A percentile compares a stretch with the other conserved stretches of the same genome.
Evolutionary conservation across 306 rosid species (phyloP).

Genomic region (Prunus salicina): DNA sequence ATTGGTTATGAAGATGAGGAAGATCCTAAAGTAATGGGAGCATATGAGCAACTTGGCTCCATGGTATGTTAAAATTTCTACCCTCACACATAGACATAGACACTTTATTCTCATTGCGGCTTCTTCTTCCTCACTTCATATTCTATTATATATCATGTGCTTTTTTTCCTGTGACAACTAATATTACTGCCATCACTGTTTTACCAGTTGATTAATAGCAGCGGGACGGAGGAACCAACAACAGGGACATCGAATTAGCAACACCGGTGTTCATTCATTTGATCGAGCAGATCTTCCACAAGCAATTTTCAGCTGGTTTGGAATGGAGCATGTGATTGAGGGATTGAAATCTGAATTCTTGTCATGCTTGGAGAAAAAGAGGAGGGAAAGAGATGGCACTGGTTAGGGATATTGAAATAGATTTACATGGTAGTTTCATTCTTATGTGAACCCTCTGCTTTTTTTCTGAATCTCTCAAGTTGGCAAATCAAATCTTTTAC

Average conservation of each 20-base stretch:
- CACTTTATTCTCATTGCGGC: neutral
- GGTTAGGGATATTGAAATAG: too few relatives aligned
- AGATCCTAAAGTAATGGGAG: slow-evolving; percentile 87
- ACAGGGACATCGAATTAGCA: slow-evolving; percentile 37
- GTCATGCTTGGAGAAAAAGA: neutral
- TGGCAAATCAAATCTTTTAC: too few relatives aligned
- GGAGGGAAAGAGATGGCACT: neutral
- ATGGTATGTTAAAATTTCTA: slow-evolving; percentile 48
- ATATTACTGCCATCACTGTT: slow-evolving; percentile 17
- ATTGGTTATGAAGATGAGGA: slow-evolving; percentile 86
- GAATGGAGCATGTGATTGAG: neutral
- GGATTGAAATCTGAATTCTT: neutral
- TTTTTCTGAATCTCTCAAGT: neutral
- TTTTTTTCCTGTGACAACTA: neutral
- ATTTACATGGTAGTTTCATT: too few relatives aligned
- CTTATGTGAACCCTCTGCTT: neutral
- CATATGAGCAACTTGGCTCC: slow-evolving; percentile 89
- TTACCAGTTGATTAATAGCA: slow-evolving; percentile 64
- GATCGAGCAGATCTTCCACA: neutral
- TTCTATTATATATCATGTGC: too few relatives aligned
- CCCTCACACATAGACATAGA: neutral
- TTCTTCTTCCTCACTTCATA: slow-evolving; percentile 3
- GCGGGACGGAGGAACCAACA: slow-evolving; percentile 49
- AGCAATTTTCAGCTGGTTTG: neutral
- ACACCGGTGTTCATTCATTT: neutral